Percentiles rank a stretch among this genome's conserved stretches.
Conservation (phyloP, 768 basidiomycete genomes). For the Coprinopsis marcescibilis region DNA sequence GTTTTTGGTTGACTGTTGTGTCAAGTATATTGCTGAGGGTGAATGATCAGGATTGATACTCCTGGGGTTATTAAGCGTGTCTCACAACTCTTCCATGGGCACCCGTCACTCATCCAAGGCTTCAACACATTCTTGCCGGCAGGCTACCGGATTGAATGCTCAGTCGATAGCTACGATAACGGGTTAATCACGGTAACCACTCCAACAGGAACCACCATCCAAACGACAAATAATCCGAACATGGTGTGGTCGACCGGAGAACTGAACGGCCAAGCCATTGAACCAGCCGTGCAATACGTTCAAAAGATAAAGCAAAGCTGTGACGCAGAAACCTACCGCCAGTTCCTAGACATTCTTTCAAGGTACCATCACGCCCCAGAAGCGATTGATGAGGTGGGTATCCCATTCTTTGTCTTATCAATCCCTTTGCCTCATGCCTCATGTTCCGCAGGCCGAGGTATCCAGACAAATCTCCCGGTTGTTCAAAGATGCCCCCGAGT, state of each 20-base stretch:
- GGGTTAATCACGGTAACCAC: constrained; percentile 75
- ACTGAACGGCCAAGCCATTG: constrained; percentile 40
- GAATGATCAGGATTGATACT: constrained; percentile 86
- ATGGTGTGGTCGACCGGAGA: constrained; percentile 32
- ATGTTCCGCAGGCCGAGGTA: constrained; percentile 49
- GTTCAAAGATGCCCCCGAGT: constrained; percentile 72
- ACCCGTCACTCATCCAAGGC: constrained; percentile 88
- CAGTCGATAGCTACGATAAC: constrained; percentile 54
- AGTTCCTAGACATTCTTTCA: constrained; percentile 72
- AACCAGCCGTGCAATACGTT: constrained; percentile 88
- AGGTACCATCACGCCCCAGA: constrained; percentile 57
- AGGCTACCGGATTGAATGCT: constrained; percentile 90
- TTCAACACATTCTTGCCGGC: constrained; percentile 97
- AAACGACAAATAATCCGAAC: constrained; percentile 45
- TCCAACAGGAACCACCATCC: constrained; percentile 58
- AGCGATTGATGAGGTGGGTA: constrained; percentile 50
- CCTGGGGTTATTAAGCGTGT: constrained; percentile 96
- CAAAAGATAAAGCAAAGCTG: constrained; percentile 96
- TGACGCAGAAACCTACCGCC: constrained; percentile 80
- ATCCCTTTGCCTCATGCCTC: constrained; percentile 14
- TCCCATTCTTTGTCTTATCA: constrained; percentile 2
- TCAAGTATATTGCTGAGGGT: neutral
- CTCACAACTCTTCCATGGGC: constrained; percentile 86
- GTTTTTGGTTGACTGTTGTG: constrained; percentile 21
- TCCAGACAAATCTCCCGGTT: constrained; percentile 60